Evolutionary conservation across 2,329 filamentous ascomycete species (phyloP), one percentile per base, ranked within the genome.

Genomic region (Pseudogymnoascus sp.): DNA sequence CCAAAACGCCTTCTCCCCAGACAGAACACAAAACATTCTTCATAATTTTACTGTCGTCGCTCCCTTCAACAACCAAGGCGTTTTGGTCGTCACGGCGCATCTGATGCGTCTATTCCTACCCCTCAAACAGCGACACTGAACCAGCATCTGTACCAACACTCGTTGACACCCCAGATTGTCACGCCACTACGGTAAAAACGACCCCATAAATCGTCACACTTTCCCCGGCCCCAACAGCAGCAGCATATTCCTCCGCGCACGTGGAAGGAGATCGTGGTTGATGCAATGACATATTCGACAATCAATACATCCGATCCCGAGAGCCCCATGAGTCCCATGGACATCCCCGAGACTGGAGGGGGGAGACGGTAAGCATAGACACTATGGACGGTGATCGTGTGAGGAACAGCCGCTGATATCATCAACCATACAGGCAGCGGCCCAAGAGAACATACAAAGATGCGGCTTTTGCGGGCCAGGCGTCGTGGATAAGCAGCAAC

Each of bases 401-500:
- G 59, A 28, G 57, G 8, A 25, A 59, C 30, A 61, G 33, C 2
- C 59, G 47, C 47, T 54, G 47, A 54, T 54, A 33, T 33, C 50
- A 37, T 14, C 58, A 36, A 60, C 33, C 38, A 30, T 30, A 36
- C 61, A 72, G 70, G 28, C 66, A 68, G 16, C 61, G 67, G 20
- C 65, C 67, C 7, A 69, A 64, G 36, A 63, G 67, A 28, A 64
- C 81, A 65, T 86, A 87, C 69, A 92, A 92, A 76, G 85, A 89
- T 74, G 83, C 81, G 61, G 88, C 88, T 43, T 67, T 70, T 75
- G 69, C 74, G 63, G 92, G 94, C 60, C 84, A 92, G 71, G 94
- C 94, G 68, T 89, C 90, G 68, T 96, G 90, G 85, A 74, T 88
- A 60, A 96, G 92, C 77, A 96, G 92, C 73, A 88, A 94, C 67